Base-by-base conservation (phyloP, 371 early-diverging fungal genomes). In the Mycotypha africana region DNA sequence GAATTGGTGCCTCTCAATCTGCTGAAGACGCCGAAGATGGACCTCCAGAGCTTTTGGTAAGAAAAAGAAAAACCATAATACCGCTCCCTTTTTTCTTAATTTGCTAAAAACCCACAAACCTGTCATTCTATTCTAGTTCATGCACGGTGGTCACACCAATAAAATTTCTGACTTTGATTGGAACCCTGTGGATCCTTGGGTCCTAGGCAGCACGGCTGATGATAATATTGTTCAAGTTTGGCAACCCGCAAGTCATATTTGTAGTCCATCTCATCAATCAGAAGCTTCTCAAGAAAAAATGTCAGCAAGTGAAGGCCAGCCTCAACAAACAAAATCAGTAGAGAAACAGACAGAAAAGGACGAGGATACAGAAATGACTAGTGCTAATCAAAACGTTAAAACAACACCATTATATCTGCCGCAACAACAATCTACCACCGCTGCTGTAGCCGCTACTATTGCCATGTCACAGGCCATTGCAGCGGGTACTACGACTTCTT, bases 131-230 rank as follows among this genome's bases (percentile, higher is more conserved):
- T 32, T 37, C 15, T 41, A 87, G 87, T 99, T 99, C 72, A 82
- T 98, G 47, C 99, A 99, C 60, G 99, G 98, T 33, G 99, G 99
- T 14, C 99, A 99, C 63, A 98, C 98, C 14, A 91, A 93, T 76
- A 91, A 89, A 61, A 92, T 99, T 32, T 86, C 92, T 21, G 99
- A 99, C 65, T 85, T 99, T 49, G 82, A 84, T 28, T 99, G 99
- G 98, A 99, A 97, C 81, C 88, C 83, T 46, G 86, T 91, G 58
- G 92, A 94, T 51, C 93, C 93, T 25, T 98, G 95, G 95, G 92
- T 93, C n/a, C 75, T 99, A 51, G 88, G 92, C 49, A 89, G 88
- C 46, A 89, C 92, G 1, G 97, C 95, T 15, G 97, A 97, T 66
- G 97, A 98, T 61, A 98, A 98, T 61, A 88, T 98, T 38, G 84